These are phyloP conservation scores for Auriculariales sp. DNA, from an alignment of 768 basidiomycete genomes.

Conservation along the genomic window DNA sequence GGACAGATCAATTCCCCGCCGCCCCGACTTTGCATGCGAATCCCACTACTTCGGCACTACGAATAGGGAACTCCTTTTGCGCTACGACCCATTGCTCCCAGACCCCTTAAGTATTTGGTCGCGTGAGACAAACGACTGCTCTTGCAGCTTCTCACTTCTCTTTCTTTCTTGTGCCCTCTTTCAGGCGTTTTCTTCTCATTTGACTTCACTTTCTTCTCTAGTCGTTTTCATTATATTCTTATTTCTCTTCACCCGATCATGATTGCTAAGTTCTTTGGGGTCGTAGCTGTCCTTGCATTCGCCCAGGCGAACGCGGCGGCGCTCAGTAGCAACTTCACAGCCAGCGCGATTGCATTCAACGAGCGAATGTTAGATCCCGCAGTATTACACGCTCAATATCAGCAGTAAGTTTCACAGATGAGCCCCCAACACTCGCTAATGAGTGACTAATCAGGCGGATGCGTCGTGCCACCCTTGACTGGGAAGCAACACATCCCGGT, in stretches of 20 bases:
- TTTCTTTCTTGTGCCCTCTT: neutral
- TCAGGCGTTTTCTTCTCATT: neutral
- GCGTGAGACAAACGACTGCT: no score
- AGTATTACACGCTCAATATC: neutral
- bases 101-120: no score
- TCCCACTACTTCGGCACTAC: no score
- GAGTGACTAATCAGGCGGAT: neutral
- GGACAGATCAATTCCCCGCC: no score
- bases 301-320: neutral
- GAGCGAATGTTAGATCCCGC: neutral
- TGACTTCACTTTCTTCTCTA: slow-evolving; percentile 3
- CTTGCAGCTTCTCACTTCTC: neutral
- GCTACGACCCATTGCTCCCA: no score
- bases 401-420: neutral
- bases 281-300: neutral
- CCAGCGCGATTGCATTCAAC: neutral
- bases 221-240: neutral
- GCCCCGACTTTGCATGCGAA: no score
- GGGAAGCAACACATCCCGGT: neutral
- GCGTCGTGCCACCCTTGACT: neutral
- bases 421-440: neutral
- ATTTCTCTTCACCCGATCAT: neutral
- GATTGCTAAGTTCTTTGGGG: no score
- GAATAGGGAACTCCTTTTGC: no score
- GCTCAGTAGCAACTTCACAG: neutral